These are phyloP conservation scores for Phytopythium oedochilum DNA, from an alignment of 352 stramenopile species.

Conservation along the genomic window DNA sequence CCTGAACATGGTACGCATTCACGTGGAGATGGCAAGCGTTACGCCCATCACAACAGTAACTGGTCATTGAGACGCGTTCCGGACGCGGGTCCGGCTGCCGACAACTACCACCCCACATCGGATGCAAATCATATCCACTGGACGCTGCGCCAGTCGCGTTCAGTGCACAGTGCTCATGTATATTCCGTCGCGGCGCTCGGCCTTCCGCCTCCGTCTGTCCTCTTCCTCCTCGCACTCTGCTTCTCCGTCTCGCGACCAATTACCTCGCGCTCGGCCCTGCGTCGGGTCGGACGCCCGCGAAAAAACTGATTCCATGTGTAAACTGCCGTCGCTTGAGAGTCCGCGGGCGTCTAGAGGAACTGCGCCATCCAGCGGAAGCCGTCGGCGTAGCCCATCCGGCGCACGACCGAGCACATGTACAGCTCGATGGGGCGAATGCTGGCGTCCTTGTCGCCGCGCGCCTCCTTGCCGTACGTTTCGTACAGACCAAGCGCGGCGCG, in stretches of 20 bases:
- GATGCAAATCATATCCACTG: not conserved
- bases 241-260: not conserved
- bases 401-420: slow-evolving; percentile 99
- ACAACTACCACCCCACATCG: no score
- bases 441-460: slow-evolving; percentile 82
- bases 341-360: slow-evolving; percentile 65
- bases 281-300: not conserved
- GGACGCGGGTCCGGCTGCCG: no score
- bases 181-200: not conserved
- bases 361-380: slow-evolving; percentile 90
- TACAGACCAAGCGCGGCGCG: slow-evolving; percentile 94
- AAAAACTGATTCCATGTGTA: not conserved
- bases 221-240: not conserved
- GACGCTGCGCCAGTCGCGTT: not conserved
- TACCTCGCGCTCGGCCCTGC: not conserved
- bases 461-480: slow-evolving; percentile 99
- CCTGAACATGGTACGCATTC: no score
- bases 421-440: slow-evolving; percentile 97
- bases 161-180: slow-evolving; percentile 1
- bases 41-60: no score
- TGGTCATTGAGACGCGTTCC: no score
- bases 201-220: not conserved
- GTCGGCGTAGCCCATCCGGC: slow-evolving; percentile 98
- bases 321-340: not conserved
- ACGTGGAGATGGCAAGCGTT: no score